phyloP scores from a whole-genome alignment of 805 yeast species.

The Schizosaccharomyces cryophilus region DNA sequence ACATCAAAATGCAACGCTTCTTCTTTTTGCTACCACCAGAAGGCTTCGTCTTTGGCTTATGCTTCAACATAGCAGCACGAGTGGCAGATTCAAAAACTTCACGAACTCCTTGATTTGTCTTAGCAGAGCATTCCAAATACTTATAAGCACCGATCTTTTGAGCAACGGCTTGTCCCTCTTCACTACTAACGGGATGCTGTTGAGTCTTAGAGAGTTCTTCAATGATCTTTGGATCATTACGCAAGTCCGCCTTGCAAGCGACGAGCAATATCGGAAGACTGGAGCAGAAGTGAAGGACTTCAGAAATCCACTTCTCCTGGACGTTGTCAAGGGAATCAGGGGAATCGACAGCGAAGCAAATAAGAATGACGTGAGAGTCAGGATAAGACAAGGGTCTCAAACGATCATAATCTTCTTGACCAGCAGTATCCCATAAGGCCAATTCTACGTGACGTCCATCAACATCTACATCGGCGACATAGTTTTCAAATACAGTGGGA shows the following conservation, averaged over 20 bases:
- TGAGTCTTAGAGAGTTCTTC: conserved; percentile 51
- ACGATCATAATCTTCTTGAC: conserved; percentile 93
- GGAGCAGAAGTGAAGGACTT: conserved; percentile 79
- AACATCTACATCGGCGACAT: conserved; percentile 85
- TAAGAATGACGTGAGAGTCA: conserved; percentile 72
- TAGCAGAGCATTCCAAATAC: conserved; percentile 81
- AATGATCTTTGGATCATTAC: conserved; percentile 56
- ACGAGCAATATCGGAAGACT: conserved; percentile 81
- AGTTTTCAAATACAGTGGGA: conserved; percentile 91
- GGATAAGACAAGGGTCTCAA: conserved; percentile 78
- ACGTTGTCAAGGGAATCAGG: conserved; percentile 86
- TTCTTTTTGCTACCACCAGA: conserved; percentile 25
- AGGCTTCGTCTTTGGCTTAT: conserved; percentile 21
- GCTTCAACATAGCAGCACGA: conserved; percentile 46
- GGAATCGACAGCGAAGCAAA: conserved; percentile 73
- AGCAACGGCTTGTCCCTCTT: conserved; percentile 71
- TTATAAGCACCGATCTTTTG: conserved; percentile 69
- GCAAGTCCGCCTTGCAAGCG: conserved; percentile 75
- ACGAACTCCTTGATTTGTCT: conserved; percentile 72
- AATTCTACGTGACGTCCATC: conserved; percentile 80
- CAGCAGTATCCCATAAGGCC: conserved; percentile 96
- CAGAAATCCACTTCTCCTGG: conserved; percentile 88
- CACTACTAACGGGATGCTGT: conserved; percentile 54
- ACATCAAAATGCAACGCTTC: conserved; percentile 43
- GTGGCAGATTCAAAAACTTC: conserved; percentile 86